Base-by-base conservation (phyloP, 208 protist species). In the Crithidia thermophila region DNA sequence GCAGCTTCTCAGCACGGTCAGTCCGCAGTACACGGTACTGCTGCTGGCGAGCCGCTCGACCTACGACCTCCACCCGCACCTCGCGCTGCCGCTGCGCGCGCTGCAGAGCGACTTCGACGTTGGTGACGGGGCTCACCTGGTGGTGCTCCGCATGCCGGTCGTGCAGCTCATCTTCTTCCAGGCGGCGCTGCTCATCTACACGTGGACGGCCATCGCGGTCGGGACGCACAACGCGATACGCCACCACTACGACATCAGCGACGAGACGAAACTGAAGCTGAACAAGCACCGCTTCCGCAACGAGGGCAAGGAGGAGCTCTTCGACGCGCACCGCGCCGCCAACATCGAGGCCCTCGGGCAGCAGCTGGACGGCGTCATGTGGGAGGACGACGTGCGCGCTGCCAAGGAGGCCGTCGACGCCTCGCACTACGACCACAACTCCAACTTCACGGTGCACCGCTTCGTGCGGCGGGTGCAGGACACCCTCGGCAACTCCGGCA, bases 341-440 rank as follows among this genome's bases (percentile, higher is more conserved):
- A 88, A 84, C 69, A 94, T 94, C 30, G 75, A 81, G 46, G 82
- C 82, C 5, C 75, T 94, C 0, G 82, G 78, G 1, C 68, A 86
- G 55, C 75, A 90, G 66, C 59, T 94, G 27, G 88, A 94, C 56
- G 85, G 85, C 18, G 72, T 83, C 45, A 83, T 90, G 69, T 90
- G 84, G 88, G 85, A 90, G 60, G 73, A 81, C 27, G 83, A 94
- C 66, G 77, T 94, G 7, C 82, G 83, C 13, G 81, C 82, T 27
- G 85, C 88, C 0, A 91, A 94, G 79, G 85, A 91, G 68, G 88
- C 88, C 25, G 84, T 94, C 18, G 85, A 89, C 30, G 88, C 85
- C 3, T 87, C 88, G 13, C 85, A 94, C 70, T 88, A 85, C 40
- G 82, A 88, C 50, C 77, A 85, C 57, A 86, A 82, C 34, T 71